phyloP scores from a whole-genome alignment of 192 early-diverging fungal species.

The Ambispora gerdemannii region DNA sequence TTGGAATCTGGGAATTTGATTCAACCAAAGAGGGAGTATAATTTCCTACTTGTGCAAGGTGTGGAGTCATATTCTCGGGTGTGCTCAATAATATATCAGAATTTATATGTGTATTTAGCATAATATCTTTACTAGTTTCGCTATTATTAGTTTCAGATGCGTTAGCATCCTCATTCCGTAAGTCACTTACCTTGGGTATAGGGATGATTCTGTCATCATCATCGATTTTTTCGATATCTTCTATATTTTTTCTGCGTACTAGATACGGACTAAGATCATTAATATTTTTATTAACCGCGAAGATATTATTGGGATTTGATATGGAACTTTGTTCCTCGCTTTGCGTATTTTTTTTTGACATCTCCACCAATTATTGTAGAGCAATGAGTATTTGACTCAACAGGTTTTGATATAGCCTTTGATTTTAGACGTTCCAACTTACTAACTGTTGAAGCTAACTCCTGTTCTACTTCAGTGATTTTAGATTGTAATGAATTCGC shows the following conservation, averaged over 20 bases:
- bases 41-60: conserved; percentile 17
- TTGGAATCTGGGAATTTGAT: conserved; percentile 13
- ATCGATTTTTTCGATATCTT: not conserved
- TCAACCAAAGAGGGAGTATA: conserved; percentile 8
- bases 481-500: conserved; percentile 9
- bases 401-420: not conserved
- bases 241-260: conserved; percentile 1
- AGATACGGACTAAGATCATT: conserved; percentile 15
- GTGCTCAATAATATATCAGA: not conserved
- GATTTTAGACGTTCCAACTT: conserved; percentile 6
- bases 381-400: no score
- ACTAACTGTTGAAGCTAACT: not conserved
- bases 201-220: no score
- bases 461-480: conserved; percentile 10
- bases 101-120: not conserved
- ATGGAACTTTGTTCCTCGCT: no score
- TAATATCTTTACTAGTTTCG: no score
- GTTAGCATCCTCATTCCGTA: not conserved
- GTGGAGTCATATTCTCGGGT: not conserved
- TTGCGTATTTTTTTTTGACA: not conserved
- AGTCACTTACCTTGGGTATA: not conserved
- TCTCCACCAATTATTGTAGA: conserved; percentile 4
- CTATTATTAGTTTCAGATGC: no score
- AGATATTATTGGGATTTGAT: not conserved
- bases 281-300: not conserved